Conservation (phyloP, 306 rosid species). For the Hippophae gyantsensis region DNA sequence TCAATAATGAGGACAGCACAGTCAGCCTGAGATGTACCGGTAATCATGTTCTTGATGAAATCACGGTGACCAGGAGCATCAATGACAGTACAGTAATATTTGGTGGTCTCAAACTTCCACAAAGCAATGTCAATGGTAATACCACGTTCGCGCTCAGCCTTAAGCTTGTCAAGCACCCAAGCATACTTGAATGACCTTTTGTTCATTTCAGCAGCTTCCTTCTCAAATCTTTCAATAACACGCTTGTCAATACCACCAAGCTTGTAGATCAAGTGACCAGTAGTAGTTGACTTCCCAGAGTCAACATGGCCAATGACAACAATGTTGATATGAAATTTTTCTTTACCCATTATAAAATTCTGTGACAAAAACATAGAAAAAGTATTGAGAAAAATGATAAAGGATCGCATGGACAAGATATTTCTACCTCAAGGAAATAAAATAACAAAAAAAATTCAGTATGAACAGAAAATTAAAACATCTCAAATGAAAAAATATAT, state of each 20-base stretch:
- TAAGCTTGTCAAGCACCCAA: slow-evolving; percentile 91
- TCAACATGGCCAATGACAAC: slow-evolving; percentile 95
- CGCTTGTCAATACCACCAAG: slow-evolving; percentile 96
- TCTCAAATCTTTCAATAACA: slow-evolving; percentile 88
- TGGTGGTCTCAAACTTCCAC: slow-evolving; percentile 93
- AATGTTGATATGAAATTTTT: slow-evolving; percentile 75
- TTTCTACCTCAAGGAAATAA: background rate
- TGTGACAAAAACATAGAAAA: background rate
- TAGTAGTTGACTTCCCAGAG: slow-evolving; percentile 88
- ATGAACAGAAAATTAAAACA: too few species aligned
- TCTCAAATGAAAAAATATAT: too few species aligned
- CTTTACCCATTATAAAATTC: slow-evolving; percentile 56
- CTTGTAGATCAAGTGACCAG: slow-evolving; percentile 87
- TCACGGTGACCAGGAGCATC: slow-evolving; percentile 95
- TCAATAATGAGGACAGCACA: slow-evolving; percentile 87
- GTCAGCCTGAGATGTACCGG: slow-evolving; percentile 88
- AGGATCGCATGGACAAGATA: too few species aligned
- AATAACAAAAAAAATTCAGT: too few species aligned
- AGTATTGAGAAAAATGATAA: background rate
- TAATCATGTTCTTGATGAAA: slow-evolving; percentile 87
- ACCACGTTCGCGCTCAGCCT: slow-evolving; percentile 96
- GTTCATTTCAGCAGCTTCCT: slow-evolving; percentile 96
- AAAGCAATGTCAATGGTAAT: slow-evolving; percentile 83
- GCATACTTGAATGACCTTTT: slow-evolving; percentile 95
- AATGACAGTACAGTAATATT: slow-evolving; percentile 87